Evolutionary conservation across 2,329 filamentous ascomycete genomes (phyloP).

Genomic region (Claviceps citrina): DNA sequence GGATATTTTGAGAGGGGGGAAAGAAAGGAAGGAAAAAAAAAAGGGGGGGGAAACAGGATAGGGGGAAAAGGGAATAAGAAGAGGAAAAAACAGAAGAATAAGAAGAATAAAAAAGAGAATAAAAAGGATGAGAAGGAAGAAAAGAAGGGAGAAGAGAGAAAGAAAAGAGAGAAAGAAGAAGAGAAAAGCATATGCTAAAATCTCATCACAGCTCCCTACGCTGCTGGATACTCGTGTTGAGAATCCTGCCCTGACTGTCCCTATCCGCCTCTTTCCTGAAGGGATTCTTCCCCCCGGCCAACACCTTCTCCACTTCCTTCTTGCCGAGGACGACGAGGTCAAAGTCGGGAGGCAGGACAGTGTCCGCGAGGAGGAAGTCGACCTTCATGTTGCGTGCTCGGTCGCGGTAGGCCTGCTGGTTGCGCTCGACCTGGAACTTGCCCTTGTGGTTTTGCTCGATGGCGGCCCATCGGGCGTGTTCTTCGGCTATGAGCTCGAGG

Average conservation of each 20-base stretch:
- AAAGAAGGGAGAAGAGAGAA: not conserved
- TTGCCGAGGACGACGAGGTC: conserved; percentile 32
- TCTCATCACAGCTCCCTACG: too few species aligned
- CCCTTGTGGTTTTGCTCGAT: conserved; percentile 18
- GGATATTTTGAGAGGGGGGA: not conserved
- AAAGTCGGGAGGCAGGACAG: conserved; percentile 30
- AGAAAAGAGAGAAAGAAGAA: not conserved
- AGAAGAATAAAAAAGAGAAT: not conserved
- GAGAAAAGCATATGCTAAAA: too few species aligned
- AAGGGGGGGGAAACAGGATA: not conserved
- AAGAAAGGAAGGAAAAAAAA: not conserved
- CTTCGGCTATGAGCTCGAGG: conserved; percentile 23
- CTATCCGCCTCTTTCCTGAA: conserved; percentile 31
- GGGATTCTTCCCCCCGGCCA: conserved; percentile 31
- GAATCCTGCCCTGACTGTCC: conserved; percentile 21
- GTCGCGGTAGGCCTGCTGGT: conserved; percentile 42
- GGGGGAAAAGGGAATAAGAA: not conserved
- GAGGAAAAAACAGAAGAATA: not conserved
- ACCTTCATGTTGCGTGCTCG: conserved; percentile 43
- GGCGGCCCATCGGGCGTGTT: conserved; percentile 15
- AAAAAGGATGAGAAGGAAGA: not conserved
- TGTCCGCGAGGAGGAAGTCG: conserved; percentile 31
- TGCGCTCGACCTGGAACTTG: conserved; percentile 28
- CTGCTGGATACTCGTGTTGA: conserved; percentile 22
- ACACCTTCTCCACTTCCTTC: conserved; percentile 32